Evolutionary conservation across 805 yeast genomes (phyloP).

Genomic region (Tetrapisispora iriomotensis): DNA sequence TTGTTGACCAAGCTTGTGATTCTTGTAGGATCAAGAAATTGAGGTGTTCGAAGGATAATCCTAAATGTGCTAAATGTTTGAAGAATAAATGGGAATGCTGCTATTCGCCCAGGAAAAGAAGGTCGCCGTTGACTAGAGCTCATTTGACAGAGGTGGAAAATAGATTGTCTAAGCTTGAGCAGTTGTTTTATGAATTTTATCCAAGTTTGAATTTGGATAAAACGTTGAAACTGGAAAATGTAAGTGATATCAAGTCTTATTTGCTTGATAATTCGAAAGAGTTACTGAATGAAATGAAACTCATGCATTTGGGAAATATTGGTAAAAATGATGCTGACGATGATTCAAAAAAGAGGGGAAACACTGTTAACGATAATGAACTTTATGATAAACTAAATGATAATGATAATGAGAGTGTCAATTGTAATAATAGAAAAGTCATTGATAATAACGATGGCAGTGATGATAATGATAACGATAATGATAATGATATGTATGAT

Average conservation of each 20-base stretch:
- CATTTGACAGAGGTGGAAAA: conserved; percentile 70
- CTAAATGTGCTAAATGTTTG: conserved; percentile 66
- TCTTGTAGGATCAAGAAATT: conserved; percentile 73
- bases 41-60: conserved; percentile 70
- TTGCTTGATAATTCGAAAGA: not conserved
- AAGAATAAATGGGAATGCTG: conserved; percentile 65
- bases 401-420: not conserved
- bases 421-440: not conserved
- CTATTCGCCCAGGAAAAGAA: conserved; percentile 66
- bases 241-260: conserved; percentile 4
- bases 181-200: conserved; percentile 32
- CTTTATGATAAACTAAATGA: not conserved
- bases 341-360: too few species aligned
- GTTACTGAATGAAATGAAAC: not conserved
- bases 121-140: conserved; percentile 76
- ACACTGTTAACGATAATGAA: too few species aligned
- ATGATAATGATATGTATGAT: not conserved
- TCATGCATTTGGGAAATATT: too few species aligned
- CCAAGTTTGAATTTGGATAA: conserved; percentile 41
- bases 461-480: conserved; percentile 1
- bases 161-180: conserved; percentile 39
- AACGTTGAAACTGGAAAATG: conserved; percentile 11
- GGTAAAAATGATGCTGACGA: not conserved
- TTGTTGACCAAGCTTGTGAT: conserved; percentile 44
- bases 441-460: not conserved